phyloP scores from a whole-genome alignment of 2,329 filamentous ascomycete genomes.

The Ophiocordyceps camponoti-leonardi region DNA sequence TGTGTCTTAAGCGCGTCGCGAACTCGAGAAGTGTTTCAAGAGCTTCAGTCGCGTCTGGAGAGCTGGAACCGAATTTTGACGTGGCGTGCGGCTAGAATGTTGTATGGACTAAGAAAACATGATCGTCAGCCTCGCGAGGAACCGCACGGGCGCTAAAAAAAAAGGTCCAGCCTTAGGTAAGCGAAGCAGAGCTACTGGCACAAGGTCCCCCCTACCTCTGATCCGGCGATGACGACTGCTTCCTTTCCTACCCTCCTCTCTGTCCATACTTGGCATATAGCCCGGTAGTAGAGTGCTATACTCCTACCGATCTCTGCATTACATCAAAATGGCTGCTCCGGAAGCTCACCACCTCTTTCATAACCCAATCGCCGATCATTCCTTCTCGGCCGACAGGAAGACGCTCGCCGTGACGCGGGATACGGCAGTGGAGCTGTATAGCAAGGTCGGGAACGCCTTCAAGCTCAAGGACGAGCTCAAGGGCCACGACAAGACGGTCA shows the following conservation, averaged over 20 bases:
- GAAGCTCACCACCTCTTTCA: slow-evolving; percentile 97
- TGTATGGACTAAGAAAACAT: neutral
- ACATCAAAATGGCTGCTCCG: slow-evolving; percentile 54
- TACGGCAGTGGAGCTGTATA: slow-evolving; percentile 77
- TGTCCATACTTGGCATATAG: neutral
- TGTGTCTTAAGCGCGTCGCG: neutral
- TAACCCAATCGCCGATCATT: slow-evolving; percentile 90
- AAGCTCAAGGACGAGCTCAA: slow-evolving; percentile 82
- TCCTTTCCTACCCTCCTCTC: neutral
- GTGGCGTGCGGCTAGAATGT: neutral
- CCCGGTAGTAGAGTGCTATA: slow-evolving; percentile 86
- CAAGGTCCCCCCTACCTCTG: neutral
- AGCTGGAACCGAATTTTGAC: neutral
- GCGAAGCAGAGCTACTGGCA: neutral
- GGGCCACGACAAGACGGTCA: slow-evolving; percentile 94
- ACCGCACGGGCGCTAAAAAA: neutral
- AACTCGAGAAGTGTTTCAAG: neutral
- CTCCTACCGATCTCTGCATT: slow-evolving; percentile 22
- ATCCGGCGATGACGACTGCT: slow-evolving; percentile 1
- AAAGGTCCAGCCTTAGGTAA: neutral
- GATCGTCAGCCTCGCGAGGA: neutral
- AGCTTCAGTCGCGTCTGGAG: neutral
- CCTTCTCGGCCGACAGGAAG: slow-evolving; percentile 82
- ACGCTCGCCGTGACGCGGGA: slow-evolving; percentile 85
- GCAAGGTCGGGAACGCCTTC: slow-evolving; percentile 54